Percentiles rank a stretch among this genome's conserved stretches.
Evolutionary conservation across 192 early-diverging fungal species (phyloP).

Genomic region (Coemansia sp.): DNA sequence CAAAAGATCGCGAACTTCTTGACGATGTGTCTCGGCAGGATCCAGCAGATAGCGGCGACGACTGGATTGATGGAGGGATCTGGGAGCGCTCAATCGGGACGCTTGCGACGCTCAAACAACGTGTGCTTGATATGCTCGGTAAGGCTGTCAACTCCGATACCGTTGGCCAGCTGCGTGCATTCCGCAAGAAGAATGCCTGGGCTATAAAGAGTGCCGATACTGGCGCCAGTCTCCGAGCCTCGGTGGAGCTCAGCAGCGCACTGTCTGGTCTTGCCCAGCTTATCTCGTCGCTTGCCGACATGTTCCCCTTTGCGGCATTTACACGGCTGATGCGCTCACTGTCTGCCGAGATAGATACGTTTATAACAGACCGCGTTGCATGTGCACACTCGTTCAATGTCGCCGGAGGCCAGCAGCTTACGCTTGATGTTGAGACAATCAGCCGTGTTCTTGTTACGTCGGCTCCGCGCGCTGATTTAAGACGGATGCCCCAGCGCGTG

Average conservation of each 20-base stretch:
- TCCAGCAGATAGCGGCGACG: conserved; percentile 6
- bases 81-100: conserved; percentile 43
- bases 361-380: conserved; percentile 41
- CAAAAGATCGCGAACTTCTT: conserved; percentile 22
- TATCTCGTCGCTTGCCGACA: conserved; percentile 10
- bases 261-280: conserved; percentile 31
- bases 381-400: conserved; percentile 33
- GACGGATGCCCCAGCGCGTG: not conserved
- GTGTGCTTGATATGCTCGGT: conserved; percentile 30
- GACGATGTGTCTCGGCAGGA: conserved; percentile 7
- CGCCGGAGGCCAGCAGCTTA: conserved; percentile 33
- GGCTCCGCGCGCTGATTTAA: not conserved
- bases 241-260: conserved; percentile 23
- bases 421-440: conserved; percentile 28
- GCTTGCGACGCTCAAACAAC: conserved; percentile 34
- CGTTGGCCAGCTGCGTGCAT: conserved; percentile 37
- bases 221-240: conserved; percentile 6
- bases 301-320: conserved; percentile 29
- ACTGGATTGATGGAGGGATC: conserved; percentile 49
- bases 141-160: conserved; percentile 41
- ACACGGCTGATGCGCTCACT: conserved; percentile 25
- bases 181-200: conserved; percentile 46
- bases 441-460: conserved; percentile 20
- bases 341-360: conserved; percentile 35
- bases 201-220: not conserved